phyloP scores from a whole-genome alignment of 305 asterid species.

The Solanum hybrid region DNA sequence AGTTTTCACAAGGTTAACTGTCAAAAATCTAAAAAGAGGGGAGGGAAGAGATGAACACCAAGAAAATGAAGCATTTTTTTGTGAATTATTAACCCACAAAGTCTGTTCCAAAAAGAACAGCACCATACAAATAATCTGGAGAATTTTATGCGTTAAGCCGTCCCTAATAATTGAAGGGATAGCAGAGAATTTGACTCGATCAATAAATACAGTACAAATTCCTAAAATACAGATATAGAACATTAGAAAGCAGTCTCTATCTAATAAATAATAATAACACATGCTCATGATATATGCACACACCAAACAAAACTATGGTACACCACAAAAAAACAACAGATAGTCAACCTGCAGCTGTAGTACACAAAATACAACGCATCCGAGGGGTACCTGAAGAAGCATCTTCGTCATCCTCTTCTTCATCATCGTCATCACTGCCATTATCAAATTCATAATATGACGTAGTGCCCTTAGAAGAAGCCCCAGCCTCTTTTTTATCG shows the following conservation, averaged over 20 bases:
- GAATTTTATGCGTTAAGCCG: background rate
- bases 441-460: conserved; percentile 49
- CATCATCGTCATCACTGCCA: conserved; percentile 31
- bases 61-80: background rate
- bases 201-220: background rate
- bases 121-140: background rate
- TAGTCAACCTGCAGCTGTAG: conserved; percentile 76
- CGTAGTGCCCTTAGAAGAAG: conserved; percentile 28
- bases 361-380: conserved; percentile 88
- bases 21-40: background rate
- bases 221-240: background rate
- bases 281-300: conserved; percentile 28
- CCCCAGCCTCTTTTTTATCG: conserved; percentile 38
- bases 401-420: conserved; percentile 20
- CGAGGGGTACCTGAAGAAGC: conserved; percentile 38
- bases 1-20: background rate
- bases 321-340: background rate
- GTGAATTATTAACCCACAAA: background rate
- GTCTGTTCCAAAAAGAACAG: background rate
- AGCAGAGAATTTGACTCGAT: background rate
- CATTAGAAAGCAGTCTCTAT: background rate
- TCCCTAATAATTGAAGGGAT: background rate
- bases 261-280: conserved; percentile 11
- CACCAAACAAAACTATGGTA: conserved; percentile 8
- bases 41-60: background rate